Percentiles rank a stretch among this genome's conserved stretches.
Conservation (phyloP, 768 basidiomycete species). For the Tulasnella sp. region DNA sequence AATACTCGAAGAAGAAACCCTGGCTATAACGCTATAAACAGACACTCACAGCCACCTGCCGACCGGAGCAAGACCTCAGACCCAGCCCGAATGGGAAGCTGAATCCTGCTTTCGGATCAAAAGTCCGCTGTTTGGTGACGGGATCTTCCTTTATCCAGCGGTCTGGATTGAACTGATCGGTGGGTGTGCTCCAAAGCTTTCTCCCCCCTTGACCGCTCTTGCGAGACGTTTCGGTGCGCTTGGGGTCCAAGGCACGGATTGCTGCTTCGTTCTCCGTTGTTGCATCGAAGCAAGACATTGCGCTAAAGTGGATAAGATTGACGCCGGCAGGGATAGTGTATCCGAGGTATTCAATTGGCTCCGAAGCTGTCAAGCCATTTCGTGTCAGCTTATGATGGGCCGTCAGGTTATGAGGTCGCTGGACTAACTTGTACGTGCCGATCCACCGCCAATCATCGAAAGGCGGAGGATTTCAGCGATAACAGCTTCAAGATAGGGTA, state of each 20-base stretch:
- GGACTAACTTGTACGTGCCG: background rate
- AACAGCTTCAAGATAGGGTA: conserved; percentile 1
- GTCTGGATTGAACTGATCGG: background rate
- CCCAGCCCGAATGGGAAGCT: background rate
- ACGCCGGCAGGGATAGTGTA: background rate
- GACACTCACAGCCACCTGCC: background rate
- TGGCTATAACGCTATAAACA: too few species aligned
- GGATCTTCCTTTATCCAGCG: background rate
- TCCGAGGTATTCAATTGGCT: background rate
- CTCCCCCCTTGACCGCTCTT: background rate
- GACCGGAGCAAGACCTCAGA: background rate
- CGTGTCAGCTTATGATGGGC: too few species aligned
- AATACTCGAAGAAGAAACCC: background rate
- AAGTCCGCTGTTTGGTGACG: background rate
- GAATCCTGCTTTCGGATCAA: background rate
- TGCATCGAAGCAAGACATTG: background rate
- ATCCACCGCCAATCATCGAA: background rate
- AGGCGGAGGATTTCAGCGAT: background rate
- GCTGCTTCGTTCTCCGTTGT: background rate
- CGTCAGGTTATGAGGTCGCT: background rate
- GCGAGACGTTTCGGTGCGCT: background rate
- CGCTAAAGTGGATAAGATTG: background rate
- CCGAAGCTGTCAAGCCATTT: background rate
- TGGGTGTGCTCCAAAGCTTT: background rate
- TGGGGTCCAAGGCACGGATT: background rate